Percentiles rank a stretch among this genome's conserved stretches.
phyloP scores from a whole-genome alignment of 768 basidiomycete species.

The Suillus clintonianus region DNA sequence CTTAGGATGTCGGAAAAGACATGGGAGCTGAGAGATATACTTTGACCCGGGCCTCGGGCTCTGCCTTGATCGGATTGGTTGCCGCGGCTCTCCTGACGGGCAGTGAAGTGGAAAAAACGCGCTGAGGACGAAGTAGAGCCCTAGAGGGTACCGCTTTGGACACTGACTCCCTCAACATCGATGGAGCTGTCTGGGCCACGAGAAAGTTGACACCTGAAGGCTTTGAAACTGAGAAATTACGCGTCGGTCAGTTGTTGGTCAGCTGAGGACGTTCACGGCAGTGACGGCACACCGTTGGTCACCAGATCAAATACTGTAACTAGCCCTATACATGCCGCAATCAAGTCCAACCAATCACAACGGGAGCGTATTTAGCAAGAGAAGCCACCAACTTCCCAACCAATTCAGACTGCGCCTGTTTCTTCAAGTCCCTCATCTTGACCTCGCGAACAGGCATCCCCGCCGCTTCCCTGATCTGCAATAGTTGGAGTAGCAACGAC shows the following conservation, averaged over 20 bases:
- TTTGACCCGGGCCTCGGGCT: slow-evolving; percentile 72
- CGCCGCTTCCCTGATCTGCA: slow-evolving; percentile 22
- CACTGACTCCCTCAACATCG: slow-evolving; percentile 70
- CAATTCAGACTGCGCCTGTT: slow-evolving; percentile 12
- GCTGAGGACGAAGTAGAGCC: slow-evolving; percentile 48
- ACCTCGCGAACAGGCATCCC: slow-evolving; percentile 20
- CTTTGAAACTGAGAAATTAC: background rate
- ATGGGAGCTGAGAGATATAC: slow-evolving; percentile 38
- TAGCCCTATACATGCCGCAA: background rate
- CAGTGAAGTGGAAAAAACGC: slow-evolving; percentile 68
- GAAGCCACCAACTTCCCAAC: slow-evolving; percentile 24
- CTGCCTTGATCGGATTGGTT: slow-evolving; percentile 75
- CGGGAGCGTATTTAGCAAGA: slow-evolving; percentile 5
- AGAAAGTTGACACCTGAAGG: slow-evolving; percentile 8
- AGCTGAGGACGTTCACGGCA: background rate
- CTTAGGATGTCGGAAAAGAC: slow-evolving; percentile 7
- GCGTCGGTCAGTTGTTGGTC: slow-evolving; percentile 3
- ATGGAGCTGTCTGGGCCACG: slow-evolving; percentile 16
- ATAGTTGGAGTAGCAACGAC: slow-evolving; percentile 26
- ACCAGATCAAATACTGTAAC: background rate
- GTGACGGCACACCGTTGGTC: slow-evolving; percentile 1
- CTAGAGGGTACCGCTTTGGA: slow-evolving; percentile 34
- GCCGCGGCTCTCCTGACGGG: slow-evolving; percentile 61
- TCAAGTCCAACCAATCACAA: slow-evolving; percentile 5
- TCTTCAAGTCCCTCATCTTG: slow-evolving; percentile 23